Evolutionary conservation across 148 eudicot genomes (phyloP), one percentile per base, ranked within the genome.

Genomic region (Nepenthes gracilis): DNA sequence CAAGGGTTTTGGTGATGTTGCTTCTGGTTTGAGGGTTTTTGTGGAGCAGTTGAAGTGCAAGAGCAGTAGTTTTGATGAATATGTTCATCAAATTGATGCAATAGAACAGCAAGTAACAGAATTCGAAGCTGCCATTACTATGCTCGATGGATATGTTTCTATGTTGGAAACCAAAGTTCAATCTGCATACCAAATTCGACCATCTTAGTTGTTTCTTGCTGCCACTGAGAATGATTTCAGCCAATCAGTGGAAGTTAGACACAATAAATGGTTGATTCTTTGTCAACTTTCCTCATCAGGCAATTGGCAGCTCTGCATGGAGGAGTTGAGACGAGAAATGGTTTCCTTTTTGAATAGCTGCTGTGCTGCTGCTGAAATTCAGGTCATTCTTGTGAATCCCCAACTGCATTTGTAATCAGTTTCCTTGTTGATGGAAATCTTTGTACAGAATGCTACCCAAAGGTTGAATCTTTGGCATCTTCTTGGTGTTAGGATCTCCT

Each of bases 21-120:
- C 97, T 37, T 77, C 96, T 37, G 96, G 97, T 38, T 76, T 92
- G 71, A 88, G 97, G 76, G 90, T 92, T 33, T 92, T 85, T 64
- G 90, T 92, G 72, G 97, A 92, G 79, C 96, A 88, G 63, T 61
- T 92, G 45, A 92, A 80, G 76, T 64, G 74, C 69, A 92, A 92
- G 77, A 78, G 90, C 63, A 79, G 83, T 37, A 73, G 62, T 62
- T 92, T 92, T 12, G 94, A 88, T 40, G 90, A 83, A 61, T 88
- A 85, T 70, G 75, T 85, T 61, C 80, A 92, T 62, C 96, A 88
- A 65, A 82, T 92, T 15, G 88, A 88, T 80, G 74, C 90, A 62
- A 83, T 92, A 72, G 97, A 92, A 70, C 67, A 79, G 61, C 97
- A 92, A 64, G 96, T 92, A 35, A 92, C 94, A 36, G 94, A 88